Evolutionary conservation across 768 basidiomycete species (phyloP).

Genomic region (Phlebiopsis gigantea): DNA sequence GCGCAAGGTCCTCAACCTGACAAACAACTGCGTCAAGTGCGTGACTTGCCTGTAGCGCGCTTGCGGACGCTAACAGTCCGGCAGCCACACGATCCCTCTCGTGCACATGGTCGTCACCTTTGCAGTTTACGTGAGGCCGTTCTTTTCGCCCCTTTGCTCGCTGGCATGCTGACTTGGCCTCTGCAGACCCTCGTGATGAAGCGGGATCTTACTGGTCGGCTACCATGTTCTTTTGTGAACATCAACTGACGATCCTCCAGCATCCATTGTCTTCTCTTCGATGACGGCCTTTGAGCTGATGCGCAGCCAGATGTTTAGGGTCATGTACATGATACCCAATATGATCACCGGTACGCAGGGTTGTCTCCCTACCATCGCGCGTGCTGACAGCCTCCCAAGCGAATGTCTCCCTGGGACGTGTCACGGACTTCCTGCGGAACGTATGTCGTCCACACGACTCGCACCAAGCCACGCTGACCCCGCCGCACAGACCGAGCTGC

Average conservation of each 20-base stretch:
- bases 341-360: slow-evolving; percentile 15
- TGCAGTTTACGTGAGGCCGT: slow-evolving; percentile 42
- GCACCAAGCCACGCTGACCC: not conserved
- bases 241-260: slow-evolving; percentile 11
- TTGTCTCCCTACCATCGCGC: too few relatives aligned
- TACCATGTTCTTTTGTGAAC: not conserved
- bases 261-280: slow-evolving; percentile 32
- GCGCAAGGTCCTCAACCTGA: slow-evolving; percentile 42
- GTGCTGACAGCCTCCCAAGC: slow-evolving; percentile 21
- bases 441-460: slow-evolving; percentile 8
- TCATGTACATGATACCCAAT: slow-evolving; percentile 27
- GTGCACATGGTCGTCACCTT: slow-evolving; percentile 60
- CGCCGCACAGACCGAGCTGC: slow-evolving; percentile 23
- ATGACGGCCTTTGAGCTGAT: slow-evolving; percentile 55
- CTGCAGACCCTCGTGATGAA: slow-evolving; percentile 30
- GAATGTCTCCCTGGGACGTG: slow-evolving; percentile 60
- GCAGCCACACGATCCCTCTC: slow-evolving; percentile 52
- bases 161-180: not conserved
- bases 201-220: slow-evolving; percentile 25
- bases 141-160: not conserved
- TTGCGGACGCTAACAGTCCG: not conserved
- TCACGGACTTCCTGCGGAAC: slow-evolving; percentile 41
- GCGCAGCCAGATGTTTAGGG: slow-evolving; percentile 37
- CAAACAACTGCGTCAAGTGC: slow-evolving; percentile 37
- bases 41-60: slow-evolving; percentile 5